phyloP scores from a whole-genome alignment of 192 early-diverging fungal species.

The Thamnidium elegans region DNA sequence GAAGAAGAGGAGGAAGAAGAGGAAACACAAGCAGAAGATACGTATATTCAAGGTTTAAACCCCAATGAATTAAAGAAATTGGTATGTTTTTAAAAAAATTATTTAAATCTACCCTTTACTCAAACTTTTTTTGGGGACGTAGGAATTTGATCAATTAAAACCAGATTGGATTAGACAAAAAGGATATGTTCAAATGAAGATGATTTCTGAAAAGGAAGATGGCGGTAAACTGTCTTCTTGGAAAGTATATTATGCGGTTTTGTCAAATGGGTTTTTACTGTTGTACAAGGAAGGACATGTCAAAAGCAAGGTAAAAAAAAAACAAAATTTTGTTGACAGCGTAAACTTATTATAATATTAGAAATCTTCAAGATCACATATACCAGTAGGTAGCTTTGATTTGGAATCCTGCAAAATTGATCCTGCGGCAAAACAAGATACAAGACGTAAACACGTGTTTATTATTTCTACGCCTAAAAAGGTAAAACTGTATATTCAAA shows the following conservation, averaged over 20 bases:
- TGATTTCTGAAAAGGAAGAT: conserved; percentile 33
- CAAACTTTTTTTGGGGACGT: neutral
- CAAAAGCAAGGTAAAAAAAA: conserved; percentile 27
- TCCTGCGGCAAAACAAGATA: conserved; percentile 35
- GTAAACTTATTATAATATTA: neutral
- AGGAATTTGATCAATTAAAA: conserved; percentile 46
- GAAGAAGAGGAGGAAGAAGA: conserved; percentile 4
- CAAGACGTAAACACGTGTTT: conserved; percentile 35
- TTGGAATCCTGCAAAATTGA: conserved; percentile 36
- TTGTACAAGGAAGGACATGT: conserved; percentile 32
- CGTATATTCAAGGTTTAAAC: conserved; percentile 1
- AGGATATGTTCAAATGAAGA: conserved; percentile 49
- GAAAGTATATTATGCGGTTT: conserved; percentile 49
- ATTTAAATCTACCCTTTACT: neutral
- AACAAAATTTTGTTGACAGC: neutral
- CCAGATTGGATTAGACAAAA: conserved; percentile 36
- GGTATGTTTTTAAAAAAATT: neutral
- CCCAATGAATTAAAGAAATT: conserved; percentile 28
- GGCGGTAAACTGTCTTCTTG: conserved; percentile 33
- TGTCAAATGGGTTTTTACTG: conserved; percentile 30
- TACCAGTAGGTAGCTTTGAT: conserved; percentile 38
- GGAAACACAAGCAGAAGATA: neutral
- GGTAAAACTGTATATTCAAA: conserved; percentile 32
- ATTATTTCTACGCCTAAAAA: conserved; percentile 29
- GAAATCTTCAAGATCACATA: conserved; percentile 30